Conservation (phyloP, 495 filamentous ascomycete genomes). For the Penicillium crystallinum region DNA sequence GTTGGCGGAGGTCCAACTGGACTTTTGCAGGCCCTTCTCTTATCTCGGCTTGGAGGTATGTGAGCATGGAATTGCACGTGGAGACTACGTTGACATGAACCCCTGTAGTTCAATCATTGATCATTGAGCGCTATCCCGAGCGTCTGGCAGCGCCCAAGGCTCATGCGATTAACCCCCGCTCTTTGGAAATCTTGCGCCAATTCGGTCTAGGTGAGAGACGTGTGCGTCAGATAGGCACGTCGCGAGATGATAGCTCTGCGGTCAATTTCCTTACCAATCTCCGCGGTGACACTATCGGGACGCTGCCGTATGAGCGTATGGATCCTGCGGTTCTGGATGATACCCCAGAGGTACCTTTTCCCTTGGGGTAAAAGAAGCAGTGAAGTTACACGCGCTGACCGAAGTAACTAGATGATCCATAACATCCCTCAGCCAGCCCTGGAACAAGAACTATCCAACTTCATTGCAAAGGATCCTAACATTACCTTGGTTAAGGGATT, state of each 20-base stretch:
- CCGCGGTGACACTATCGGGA: constrained; percentile 21
- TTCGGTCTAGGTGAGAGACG: constrained; percentile 23
- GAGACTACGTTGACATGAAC: not conserved
- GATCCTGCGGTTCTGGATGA: constrained; percentile 21
- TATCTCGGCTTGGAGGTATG: constrained; percentile 20
- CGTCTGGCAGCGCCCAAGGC: constrained; percentile 27
- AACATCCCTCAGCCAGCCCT: constrained; percentile 29
- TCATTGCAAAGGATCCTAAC: constrained; percentile 6
- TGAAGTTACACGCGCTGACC: not conserved
- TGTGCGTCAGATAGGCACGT: constrained; percentile 21
- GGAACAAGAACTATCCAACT: constrained; percentile 15
- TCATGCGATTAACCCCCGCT: constrained; percentile 25
- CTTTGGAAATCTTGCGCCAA: constrained; percentile 28
- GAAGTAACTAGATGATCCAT: constrained; percentile 27
- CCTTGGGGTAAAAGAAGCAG: not conserved
- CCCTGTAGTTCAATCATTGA: constrained; percentile 16
- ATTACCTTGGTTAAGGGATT: constrained; percentile 7
- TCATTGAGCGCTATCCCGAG: constrained; percentile 23
- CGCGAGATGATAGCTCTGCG: constrained; percentile 21
- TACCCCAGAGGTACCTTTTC: constrained; percentile 19
- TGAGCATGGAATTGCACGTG: too few species aligned
- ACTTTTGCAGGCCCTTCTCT: constrained; percentile 23
- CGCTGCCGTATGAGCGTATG: constrained; percentile 29
- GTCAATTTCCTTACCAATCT: constrained; percentile 29
- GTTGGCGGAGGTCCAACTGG: constrained; percentile 33